phyloP scores from a whole-genome alignment of 2,329 filamentous ascomycete genomes.

The Alternaria ethzedia region DNA sequence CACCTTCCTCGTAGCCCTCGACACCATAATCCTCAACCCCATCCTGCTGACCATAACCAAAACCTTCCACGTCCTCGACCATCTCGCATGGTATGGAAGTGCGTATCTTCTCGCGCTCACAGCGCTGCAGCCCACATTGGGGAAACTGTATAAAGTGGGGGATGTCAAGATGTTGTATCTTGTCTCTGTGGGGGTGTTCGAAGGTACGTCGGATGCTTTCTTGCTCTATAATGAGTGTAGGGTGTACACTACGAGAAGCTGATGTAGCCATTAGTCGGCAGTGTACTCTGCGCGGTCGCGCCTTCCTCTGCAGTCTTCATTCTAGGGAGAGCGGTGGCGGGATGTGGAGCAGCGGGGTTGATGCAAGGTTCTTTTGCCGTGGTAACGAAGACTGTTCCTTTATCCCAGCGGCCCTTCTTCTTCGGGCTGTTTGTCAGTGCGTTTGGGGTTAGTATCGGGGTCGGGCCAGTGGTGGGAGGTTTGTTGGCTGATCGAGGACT shows the following conservation, averaged over 20 bases:
- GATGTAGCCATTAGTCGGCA: background rate
- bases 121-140: conserved; percentile 44
- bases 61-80: conserved; percentile 45
- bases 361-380: conserved; percentile 13
- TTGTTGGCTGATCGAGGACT: conserved; percentile 5
- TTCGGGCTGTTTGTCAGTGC: conserved; percentile 34
- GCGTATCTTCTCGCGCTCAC: conserved; percentile 36
- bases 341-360: background rate
- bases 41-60: conserved; percentile 52
- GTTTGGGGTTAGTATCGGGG: conserved; percentile 38
- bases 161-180: conserved; percentile 56
- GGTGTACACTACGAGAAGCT: background rate
- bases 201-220: conserved; percentile 21
- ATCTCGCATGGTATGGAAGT: conserved; percentile 47
- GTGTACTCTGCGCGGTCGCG: background rate
- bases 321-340: background rate
- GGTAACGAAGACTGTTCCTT: conserved; percentile 12
- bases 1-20: conserved; percentile 22
- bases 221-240: conserved; percentile 7
- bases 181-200: conserved; percentile 47
- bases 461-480: conserved; percentile 47
- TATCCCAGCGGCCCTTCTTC: conserved; percentile 49
- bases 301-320: background rate
- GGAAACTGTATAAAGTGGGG: conserved; percentile 51
- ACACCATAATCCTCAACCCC: conserved; percentile 50